Evolutionary conservation across 2,329 filamentous ascomycete genomes (phyloP).

Genomic region (Seiridium cupressi): DNA sequence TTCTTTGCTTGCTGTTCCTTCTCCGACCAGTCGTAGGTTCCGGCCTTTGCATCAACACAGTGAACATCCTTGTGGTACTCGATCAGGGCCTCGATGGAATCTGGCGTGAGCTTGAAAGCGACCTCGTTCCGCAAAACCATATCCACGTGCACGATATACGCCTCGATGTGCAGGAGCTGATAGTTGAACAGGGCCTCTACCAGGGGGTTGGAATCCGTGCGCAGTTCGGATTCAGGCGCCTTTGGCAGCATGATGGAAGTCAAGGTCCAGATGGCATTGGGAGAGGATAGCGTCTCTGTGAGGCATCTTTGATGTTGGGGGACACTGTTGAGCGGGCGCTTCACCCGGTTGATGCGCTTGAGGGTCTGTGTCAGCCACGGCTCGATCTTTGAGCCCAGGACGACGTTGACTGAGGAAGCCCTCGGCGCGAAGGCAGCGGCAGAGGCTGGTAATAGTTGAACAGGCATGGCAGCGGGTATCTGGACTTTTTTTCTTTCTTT

Average conservation of each 20-base stretch:
- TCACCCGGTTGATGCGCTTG: conserved; percentile 94
- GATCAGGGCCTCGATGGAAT: conserved; percentile 89
- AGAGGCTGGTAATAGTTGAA: conserved; percentile 89
- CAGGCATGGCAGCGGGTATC: conserved; percentile 66
- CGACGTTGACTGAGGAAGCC: conserved; percentile 87
- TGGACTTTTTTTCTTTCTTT: background rate
- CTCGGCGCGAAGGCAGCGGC: conserved; percentile 94
- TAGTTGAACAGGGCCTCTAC: conserved; percentile 90
- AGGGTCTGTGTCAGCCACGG: conserved; percentile 95
- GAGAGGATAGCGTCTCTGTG: conserved; percentile 86
- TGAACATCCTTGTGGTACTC: conserved; percentile 97
- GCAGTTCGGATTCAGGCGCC: conserved; percentile 79
- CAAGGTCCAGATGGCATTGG: conserved; percentile 91
- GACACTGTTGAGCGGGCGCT: conserved; percentile 95
- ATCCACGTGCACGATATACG: conserved; percentile 98
- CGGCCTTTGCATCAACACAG: conserved; percentile 84
- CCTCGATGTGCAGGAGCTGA: conserved; percentile 89
- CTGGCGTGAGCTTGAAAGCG: conserved; percentile 93
- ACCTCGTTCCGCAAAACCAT: conserved; percentile 98
- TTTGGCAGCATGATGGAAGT: conserved; percentile 92
- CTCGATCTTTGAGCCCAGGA: conserved; percentile 87
- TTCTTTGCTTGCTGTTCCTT: conserved; percentile 97
- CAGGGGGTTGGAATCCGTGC: conserved; percentile 76
- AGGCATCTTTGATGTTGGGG: conserved; percentile 94
- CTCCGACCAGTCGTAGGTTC: conserved; percentile 91